Base-by-base conservation (phyloP, 163 green algal genomes). In the Coccomyxa subellipsoidea region DNA sequence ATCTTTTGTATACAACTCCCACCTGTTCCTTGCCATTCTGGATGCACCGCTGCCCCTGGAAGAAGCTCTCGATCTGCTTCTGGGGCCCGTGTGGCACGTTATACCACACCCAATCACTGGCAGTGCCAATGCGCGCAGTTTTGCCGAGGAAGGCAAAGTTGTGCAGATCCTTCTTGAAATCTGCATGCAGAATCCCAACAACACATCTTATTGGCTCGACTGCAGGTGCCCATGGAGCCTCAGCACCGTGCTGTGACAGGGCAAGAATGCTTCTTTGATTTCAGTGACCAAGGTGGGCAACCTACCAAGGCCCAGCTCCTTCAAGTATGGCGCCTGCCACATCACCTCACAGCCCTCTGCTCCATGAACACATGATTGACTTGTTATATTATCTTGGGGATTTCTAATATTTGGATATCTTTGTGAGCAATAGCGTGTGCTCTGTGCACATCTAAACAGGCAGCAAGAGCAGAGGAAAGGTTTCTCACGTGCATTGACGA, bases 31-130 rank as follows among this genome's bases (percentile, higher is more conserved):
- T 69, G 36, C 84, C 84, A 23, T 38, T 4, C 18, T 47, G 39
- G 36, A 72, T 80, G 29, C 39, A 77, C 2, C 86, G 38, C 21
- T 84, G 31, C 4, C 69, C 36, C 36, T 87, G 85, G 78, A 88
- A 87, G 36, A 83, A 89, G 75, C 87, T 83, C 38, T 85, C 73
- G 38, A 89, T 47, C 75, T 89, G 85, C 82, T 88, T 89, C 34
- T 86, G 36, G 12, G 85, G 85, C 2, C 85, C 85, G 7, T 79
- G 69, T 4, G 85, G 85, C 25, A 89, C 85, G 39, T 85, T 88
- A 40, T 82, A 82, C 69, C 84, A 89, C 0, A 89, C 78, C 75
- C 87, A 89, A 38, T 89, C 85, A 25, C 83, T 81, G 0, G 85
- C 85, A 3, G 78, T 84, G 25, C 85, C 85, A 29, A 89, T 84